These are phyloP conservation scores for Acanthamoeba sp. DNA, from an alignment of 208 protist species.

Conservation along the genomic window DNA sequence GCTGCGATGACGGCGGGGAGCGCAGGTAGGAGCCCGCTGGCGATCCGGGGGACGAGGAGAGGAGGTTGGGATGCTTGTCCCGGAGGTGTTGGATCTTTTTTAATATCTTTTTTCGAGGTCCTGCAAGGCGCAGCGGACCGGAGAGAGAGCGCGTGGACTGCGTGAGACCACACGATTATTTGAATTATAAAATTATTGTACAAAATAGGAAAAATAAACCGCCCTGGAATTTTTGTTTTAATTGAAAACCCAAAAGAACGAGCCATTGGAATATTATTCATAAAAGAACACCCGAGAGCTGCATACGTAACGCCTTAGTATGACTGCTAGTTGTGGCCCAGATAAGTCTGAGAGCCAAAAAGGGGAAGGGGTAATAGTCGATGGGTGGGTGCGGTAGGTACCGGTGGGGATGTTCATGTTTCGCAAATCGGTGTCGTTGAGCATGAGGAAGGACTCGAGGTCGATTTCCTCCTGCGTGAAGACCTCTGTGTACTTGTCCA, in stretches of 20 bases:
- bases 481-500: constrained; percentile 39
- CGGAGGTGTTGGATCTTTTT: constrained; percentile 52
- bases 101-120: constrained; percentile 31
- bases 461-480: constrained; percentile 70
- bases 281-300: too few species aligned
- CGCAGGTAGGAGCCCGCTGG: not conserved
- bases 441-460: constrained; percentile 66
- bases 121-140: not conserved
- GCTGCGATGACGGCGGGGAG: constrained; percentile 1
- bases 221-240: not conserved
- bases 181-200: not conserved
- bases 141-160: too few species aligned
- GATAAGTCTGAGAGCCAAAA: not conserved
- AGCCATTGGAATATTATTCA: not conserved
- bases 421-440: constrained; percentile 56
- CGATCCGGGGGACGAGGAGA: constrained; percentile 6
- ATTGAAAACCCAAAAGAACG: not conserved
- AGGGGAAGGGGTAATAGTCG: not conserved
- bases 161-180: too few species aligned
- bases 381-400: not conserved
- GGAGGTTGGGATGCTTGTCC: not conserved
- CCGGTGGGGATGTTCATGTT: constrained; percentile 69
- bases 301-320: too few species aligned
- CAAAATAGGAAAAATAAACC: not conserved
- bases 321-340: not conserved